Evolutionary conservation across 768 basidiomycete species (phyloP).

Genomic region (Kwoniella newhampshirensis): DNA sequence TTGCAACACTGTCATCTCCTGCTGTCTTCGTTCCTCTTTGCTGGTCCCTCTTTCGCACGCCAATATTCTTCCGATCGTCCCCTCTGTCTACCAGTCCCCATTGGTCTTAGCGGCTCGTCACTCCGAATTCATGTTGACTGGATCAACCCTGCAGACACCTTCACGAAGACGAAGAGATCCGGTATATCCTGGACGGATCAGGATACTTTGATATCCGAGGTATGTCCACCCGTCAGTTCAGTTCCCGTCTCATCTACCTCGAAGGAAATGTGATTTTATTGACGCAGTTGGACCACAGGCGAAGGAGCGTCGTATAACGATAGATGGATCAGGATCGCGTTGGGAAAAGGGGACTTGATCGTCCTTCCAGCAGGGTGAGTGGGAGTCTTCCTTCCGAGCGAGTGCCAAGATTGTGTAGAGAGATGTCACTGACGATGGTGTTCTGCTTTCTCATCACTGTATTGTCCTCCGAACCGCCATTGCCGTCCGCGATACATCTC

Average conservation of each 20-base stretch:
- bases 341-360: constrained; percentile 76
- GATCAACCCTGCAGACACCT: constrained; percentile 64
- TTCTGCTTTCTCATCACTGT: too few species aligned
- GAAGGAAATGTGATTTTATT: neutral
- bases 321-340: constrained; percentile 76
- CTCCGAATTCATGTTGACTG: neutral
- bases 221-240: constrained; percentile 51
- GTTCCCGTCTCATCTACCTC: too few species aligned
- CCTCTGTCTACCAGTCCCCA: too few species aligned
- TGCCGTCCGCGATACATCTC: neutral
- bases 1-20: neutral
- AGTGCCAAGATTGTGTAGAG: too few species aligned
- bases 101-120: too few species aligned
- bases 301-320: constrained; percentile 30
- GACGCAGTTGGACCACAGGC: neutral
- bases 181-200: constrained; percentile 79
- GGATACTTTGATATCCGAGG: constrained; percentile 92
- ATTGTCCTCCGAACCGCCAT: neutral
- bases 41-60: too few species aligned
- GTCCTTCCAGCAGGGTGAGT: constrained; percentile 73
- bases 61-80: too few species aligned
- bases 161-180: constrained; percentile 95
- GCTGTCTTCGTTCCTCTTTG: neutral
- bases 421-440: too few species aligned
- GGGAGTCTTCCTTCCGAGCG: neutral